Percentiles rank a stretch among this genome's conserved stretches.
Conservation (phyloP, 225 moss, liverwort and hornwort genomes). For the Polytrichum formosum region DNA sequence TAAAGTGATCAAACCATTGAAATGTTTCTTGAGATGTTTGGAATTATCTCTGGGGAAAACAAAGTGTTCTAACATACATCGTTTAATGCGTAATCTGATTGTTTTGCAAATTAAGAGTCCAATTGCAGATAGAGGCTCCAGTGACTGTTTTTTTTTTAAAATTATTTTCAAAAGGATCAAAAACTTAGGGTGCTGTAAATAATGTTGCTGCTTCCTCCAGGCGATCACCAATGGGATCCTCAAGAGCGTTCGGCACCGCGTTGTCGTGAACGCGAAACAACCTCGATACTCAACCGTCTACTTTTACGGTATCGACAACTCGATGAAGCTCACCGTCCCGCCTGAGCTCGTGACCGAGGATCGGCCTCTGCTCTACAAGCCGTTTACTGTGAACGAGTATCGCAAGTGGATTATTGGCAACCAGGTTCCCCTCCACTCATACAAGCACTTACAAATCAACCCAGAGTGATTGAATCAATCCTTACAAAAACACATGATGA, state of each 20-base stretch:
- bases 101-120: no score
- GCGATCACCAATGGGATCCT: slow-evolving; percentile 38
- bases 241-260: slow-evolving; percentile 31
- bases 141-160: no score
- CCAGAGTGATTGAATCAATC: neutral
- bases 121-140: no score
- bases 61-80: no score
- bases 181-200: no score
- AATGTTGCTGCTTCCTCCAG: slow-evolving; percentile 5
- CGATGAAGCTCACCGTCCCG: slow-evolving; percentile 27
- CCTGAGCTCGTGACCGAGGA: slow-evolving; percentile 23
- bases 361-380: slow-evolving; percentile 36
- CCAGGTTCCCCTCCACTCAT: slow-evolving; percentile 21
- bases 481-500: no score
- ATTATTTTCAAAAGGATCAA: no score
- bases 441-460: slow-evolving; percentile 26
- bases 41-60: no score
- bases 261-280: slow-evolving; percentile 34
- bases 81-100: no score
- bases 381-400: slow-evolving; percentile 33
- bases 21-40: no score
- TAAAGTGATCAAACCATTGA: no score
- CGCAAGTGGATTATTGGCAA: slow-evolving; percentile 28
- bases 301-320: slow-evolving; percentile 51
- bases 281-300: slow-evolving; percentile 35